Evolutionary conservation across 768 basidiomycete genomes (phyloP).

Genomic region (Clitopilus hobsonii): DNA sequence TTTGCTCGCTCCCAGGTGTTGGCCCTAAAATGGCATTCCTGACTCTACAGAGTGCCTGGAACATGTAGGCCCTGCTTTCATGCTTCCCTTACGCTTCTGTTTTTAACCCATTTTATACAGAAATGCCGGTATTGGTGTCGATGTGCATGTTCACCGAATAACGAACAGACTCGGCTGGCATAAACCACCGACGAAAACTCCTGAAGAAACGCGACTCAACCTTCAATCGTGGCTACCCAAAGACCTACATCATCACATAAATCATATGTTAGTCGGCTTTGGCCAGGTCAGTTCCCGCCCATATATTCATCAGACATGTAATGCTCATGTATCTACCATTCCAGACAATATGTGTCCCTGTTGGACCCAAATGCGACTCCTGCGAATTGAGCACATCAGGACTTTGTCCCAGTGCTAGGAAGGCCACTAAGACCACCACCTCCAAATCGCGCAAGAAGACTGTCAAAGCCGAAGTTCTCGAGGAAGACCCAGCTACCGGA

Average conservation of each 20-base stretch:
- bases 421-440: slow-evolving; percentile 11
- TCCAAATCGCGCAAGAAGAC: slow-evolving; percentile 17
- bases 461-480: slow-evolving; percentile 7
- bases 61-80: slow-evolving; percentile 45
- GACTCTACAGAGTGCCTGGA: slow-evolving; percentile 79
- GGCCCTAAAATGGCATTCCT: slow-evolving; percentile 98
- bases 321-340: not conserved
- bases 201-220: slow-evolving; percentile 87
- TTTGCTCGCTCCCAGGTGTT: slow-evolving; percentile 86
- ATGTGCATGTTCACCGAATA: slow-evolving; percentile 94
- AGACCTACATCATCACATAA: slow-evolving; percentile 70
- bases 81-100: not conserved
- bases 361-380: slow-evolving; percentile 58
- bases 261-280: slow-evolving; percentile 78
- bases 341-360: slow-evolving; percentile 65
- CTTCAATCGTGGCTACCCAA: slow-evolving; percentile 81
- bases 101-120: slow-evolving; percentile 29
- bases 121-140: slow-evolving; percentile 90
- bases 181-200: slow-evolving; percentile 72
- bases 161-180: slow-evolving; percentile 95
- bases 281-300: slow-evolving; percentile 55
- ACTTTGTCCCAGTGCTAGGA: slow-evolving; percentile 63
- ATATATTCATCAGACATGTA: not conserved
- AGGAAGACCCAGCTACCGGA: slow-evolving; percentile 5
- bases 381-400: slow-evolving; percentile 52